A percentile compares a stretch with the other conserved stretches of the same genome.
Conservation (phyloP, 2,329 filamentous ascomycete genomes). For the Chalaropsis ovoidea region DNA sequence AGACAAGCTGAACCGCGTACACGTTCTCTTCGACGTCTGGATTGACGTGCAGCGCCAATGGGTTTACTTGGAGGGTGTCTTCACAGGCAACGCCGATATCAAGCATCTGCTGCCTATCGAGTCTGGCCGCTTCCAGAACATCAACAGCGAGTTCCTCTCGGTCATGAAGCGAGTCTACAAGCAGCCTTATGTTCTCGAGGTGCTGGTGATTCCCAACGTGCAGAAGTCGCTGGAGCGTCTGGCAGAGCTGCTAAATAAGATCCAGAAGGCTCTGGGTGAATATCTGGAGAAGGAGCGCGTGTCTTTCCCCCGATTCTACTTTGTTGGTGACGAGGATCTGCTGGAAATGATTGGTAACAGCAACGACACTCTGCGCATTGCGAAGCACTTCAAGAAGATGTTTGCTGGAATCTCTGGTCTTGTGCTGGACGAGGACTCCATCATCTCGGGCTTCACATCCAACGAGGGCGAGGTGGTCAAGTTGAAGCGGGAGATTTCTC, state of each 20-base stretch:
- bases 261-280: conserved; percentile 95
- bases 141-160: conserved; percentile 97
- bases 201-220: conserved; percentile 87
- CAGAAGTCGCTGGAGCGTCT: conserved; percentile 93
- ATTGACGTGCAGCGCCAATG: conserved; percentile 99
- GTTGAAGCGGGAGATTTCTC: conserved; percentile 81
- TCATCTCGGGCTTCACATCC: conserved; percentile 85
- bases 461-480: conserved; percentile 86
- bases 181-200: conserved; percentile 88
- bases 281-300: conserved; percentile 97
- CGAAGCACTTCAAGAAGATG: conserved; percentile 99
- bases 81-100: conserved; percentile 97
- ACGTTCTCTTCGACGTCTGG: conserved; percentile 98
- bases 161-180: conserved; percentile 99
- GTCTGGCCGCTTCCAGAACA: conserved; percentile 94
- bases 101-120: conserved; percentile 95
- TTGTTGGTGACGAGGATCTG: conserved; percentile 95
- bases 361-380: conserved; percentile 89
- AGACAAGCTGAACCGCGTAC: conserved; percentile 92
- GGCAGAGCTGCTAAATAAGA: conserved; percentile 96
- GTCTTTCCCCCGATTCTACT: conserved; percentile 97
- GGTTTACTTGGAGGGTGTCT: conserved; percentile 98
- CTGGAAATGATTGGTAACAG: conserved; percentile 99
- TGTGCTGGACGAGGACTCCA: conserved; percentile 77
- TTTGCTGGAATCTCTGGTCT: conserved; percentile 91